Conservation (phyloP, 805 yeast genomes). For the Spathaspora gorwiae region DNA sequence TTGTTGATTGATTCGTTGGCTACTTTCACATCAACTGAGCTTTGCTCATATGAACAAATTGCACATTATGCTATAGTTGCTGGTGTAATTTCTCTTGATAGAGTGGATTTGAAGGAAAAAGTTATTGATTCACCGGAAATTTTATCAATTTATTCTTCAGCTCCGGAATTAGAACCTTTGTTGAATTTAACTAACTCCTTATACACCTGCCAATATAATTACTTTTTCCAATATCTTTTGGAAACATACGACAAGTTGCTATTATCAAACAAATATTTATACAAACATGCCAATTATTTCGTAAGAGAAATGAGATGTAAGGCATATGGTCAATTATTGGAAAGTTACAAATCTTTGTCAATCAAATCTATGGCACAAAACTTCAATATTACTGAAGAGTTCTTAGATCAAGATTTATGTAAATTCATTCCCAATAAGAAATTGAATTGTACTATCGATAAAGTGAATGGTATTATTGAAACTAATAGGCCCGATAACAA, state of each 20-base stretch:
- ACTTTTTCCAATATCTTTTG: constrained; percentile 71
- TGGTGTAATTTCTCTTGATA: constrained; percentile 78
- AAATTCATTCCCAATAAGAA: constrained; percentile 90
- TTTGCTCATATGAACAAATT: constrained; percentile 83
- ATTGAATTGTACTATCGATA: constrained; percentile 91
- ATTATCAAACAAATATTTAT: constrained; percentile 57
- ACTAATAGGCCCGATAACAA: constrained; percentile 96
- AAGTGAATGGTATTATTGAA: constrained; percentile 90
- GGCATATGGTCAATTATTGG: constrained; percentile 90
- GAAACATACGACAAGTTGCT: constrained; percentile 73
- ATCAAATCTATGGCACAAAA: constrained; percentile 90
- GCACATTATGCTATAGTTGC: constrained; percentile 84
- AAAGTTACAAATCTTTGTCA: constrained; percentile 87
- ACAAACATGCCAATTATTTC: constrained; percentile 77
- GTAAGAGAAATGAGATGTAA: constrained; percentile 91
- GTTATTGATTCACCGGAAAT: constrained; percentile 93
- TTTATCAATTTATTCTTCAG: constrained; percentile 68
- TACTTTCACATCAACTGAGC: constrained; percentile 90
- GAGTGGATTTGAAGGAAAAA: constrained; percentile 79
- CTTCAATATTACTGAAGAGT: constrained; percentile 84
- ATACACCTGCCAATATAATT: constrained; percentile 81
- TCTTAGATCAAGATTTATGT: constrained; percentile 81
- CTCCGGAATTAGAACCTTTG: constrained; percentile 72
- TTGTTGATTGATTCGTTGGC: constrained; percentile 87
- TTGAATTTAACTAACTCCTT: constrained; percentile 78